A percentile compares a stretch with the other conserved stretches of the same genome.
Evolutionary conservation across 495 filamentous ascomycete species (phyloP).

Genomic region (Aspergillus avenaceus): DNA sequence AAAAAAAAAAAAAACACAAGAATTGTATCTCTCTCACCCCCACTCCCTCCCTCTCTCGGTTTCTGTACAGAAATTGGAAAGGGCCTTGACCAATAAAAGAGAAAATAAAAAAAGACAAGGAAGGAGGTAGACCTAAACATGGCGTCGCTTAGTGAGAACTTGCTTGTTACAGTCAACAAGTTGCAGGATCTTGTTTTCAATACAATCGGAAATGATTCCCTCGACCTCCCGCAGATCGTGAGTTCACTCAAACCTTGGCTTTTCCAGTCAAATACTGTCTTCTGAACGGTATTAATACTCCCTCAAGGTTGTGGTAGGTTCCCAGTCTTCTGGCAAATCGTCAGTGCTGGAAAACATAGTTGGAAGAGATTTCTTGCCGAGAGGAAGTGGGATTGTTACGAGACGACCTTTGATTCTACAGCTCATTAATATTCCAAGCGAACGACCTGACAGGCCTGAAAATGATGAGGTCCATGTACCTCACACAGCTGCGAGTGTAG

Average conservation of each 20-base stretch:
- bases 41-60: too few species aligned
- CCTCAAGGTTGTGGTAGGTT: slow-evolving; percentile 89
- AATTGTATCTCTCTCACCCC: too few species aligned
- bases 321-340: slow-evolving; percentile 98
- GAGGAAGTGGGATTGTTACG: slow-evolving; percentile 95
- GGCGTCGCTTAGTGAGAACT: slow-evolving; percentile 81
- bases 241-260: slow-evolving; percentile 24
- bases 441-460: slow-evolving; percentile 64
- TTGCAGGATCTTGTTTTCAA: slow-evolving; percentile 98
- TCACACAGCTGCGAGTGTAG: slow-evolving; percentile 65
- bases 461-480: slow-evolving; percentile 60
- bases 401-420: slow-evolving; percentile 91
- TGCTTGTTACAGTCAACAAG: slow-evolving; percentile 91
- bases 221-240: slow-evolving; percentile 98
- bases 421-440: slow-evolving; percentile 93
- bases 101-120: background rate
- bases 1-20: too few species aligned
- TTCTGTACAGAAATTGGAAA: too few species aligned
- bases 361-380: slow-evolving; percentile 92
- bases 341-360: slow-evolving; percentile 99
- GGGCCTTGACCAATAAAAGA: background rate
- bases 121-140: slow-evolving; percentile 30
- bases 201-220: slow-evolving; percentile 97
- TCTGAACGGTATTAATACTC: slow-evolving; percentile 10
- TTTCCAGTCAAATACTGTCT: background rate